Conservation (phyloP, 2,329 filamentous ascomycete species). For the Tolypocladium tundrense region DNA sequence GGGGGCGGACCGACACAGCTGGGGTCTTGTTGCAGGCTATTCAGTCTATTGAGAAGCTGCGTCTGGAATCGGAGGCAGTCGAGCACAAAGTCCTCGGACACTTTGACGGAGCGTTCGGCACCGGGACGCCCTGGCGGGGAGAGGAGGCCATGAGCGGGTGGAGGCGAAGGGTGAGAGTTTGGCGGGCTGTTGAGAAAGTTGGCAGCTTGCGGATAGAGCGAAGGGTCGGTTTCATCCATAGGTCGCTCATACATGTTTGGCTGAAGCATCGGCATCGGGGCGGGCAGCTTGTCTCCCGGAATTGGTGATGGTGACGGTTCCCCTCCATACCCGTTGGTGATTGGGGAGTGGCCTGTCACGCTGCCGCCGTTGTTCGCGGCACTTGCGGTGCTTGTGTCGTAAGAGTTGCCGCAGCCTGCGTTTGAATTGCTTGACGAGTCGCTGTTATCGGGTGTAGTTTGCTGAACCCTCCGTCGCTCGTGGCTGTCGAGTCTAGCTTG, state of each 20-base stretch:
- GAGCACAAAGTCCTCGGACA: constrained; percentile 12
- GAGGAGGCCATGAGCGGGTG: constrained; percentile 5
- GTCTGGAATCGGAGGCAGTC: constrained; percentile 15
- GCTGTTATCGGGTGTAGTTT: not conserved
- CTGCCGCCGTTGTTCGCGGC: not conserved
- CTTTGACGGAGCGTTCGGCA: constrained; percentile 4
- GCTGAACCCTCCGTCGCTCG: constrained; percentile 9
- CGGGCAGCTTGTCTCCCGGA: constrained; percentile 1
- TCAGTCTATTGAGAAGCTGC: constrained; percentile 12
- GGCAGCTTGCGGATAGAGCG: constrained; percentile 5
- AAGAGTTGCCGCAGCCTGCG: not conserved
- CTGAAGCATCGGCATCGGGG: constrained; percentile 4
- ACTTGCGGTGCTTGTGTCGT: not conserved
- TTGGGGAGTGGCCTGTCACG: not conserved
- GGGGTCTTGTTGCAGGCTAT: constrained; percentile 9
- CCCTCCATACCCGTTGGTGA: not conserved
- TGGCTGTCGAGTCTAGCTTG: constrained; percentile 18
- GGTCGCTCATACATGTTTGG: constrained; percentile 6
- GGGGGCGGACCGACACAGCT: constrained; percentile 1
- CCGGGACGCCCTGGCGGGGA: constrained; percentile 7
- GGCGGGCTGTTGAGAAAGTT: constrained; percentile 10
- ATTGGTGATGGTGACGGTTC: constrained; percentile 6
- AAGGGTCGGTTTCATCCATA: constrained; percentile 4
- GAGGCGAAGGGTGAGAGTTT: constrained; percentile 7
- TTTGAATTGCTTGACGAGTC: not conserved